These are phyloP conservation scores for Suhomyces panamericanus DNA, from an alignment of 1,139 yeast species.

Conservation along the genomic window DNA sequence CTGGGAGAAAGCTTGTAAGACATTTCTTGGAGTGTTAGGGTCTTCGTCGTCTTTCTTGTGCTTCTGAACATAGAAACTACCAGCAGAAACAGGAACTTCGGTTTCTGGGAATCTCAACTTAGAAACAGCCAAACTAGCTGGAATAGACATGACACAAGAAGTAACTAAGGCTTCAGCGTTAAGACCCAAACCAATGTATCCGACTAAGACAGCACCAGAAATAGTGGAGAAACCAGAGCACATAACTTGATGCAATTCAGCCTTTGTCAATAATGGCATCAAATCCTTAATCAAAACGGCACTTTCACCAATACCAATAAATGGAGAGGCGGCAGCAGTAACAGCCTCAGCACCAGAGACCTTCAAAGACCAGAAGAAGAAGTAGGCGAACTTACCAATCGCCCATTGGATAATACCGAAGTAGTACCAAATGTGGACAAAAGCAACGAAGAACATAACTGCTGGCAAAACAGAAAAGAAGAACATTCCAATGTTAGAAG, in stretches of 20 bases:
- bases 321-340: conserved; percentile 70
- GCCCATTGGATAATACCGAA: conserved; percentile 64
- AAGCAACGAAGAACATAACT: conserved; percentile 65
- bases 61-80: conserved; percentile 32
- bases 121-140: conserved; percentile 64
- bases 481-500: conserved; percentile 47
- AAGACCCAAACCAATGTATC: conserved; percentile 65
- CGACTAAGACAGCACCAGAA: conserved; percentile 65
- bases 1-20: conserved; percentile 61
- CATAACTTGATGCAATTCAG: conserved; percentile 68
- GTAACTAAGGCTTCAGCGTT: conserved; percentile 66
- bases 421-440: conserved; percentile 62
- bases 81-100: conserved; percentile 55
- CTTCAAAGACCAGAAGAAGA: conserved; percentile 62
- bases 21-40: conserved; percentile 50
- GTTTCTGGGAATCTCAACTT: conserved; percentile 66
- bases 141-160: conserved; percentile 72
- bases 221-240: conserved; percentile 68
- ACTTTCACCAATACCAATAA: conserved; percentile 68
- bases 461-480: conserved; percentile 64
- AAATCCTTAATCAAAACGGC: conserved; percentile 65
- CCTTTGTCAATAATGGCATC: conserved; percentile 59
- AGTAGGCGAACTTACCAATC: conserved; percentile 56
- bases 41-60: conserved; percentile 27
- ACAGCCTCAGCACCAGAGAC: conserved; percentile 70